Conservation (phyloP, 306 rosid species). For the Chamaecrista fasciculata region DNA sequence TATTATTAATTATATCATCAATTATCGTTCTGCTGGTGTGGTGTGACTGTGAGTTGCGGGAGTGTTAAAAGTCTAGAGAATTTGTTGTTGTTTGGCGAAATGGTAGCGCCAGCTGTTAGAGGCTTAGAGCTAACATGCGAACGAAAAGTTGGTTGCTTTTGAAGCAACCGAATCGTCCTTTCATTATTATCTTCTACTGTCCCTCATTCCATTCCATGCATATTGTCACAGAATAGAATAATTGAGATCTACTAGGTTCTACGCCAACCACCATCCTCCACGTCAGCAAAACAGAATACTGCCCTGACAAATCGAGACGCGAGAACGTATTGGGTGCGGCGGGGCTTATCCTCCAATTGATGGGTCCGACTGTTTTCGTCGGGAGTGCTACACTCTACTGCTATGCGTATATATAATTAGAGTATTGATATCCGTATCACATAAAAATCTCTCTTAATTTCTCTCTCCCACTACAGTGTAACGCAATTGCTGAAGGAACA, state of each 20-base stretch:
- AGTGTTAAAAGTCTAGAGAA: no score
- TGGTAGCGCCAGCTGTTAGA: neutral
- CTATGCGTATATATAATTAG: neutral
- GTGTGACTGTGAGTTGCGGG: no score
- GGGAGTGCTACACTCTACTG: no score
- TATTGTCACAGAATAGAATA: neutral
- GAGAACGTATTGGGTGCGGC: neutral
- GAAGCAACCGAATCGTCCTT: neutral
- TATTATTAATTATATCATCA: no score
- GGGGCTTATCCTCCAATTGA: neutral
- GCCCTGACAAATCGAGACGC: neutral
- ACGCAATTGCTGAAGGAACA: conserved; percentile 49
- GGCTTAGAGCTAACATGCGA: neutral
- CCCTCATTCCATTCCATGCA: neutral
- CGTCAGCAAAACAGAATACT: conserved; percentile 25
- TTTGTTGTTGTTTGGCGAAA: neutral
- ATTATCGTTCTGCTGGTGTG: no score
- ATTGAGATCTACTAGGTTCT: conserved; percentile 24
- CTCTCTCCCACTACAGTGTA: conserved; percentile 37
- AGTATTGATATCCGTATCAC: neutral
- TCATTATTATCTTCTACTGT: neutral
- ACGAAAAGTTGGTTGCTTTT: neutral
- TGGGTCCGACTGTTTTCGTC: conserved; percentile 20
- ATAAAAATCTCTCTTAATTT: neutral
- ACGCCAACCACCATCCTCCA: conserved; percentile 26